Conservation (phyloP, 345 rosid genomes). For the Salix caprea region DNA sequence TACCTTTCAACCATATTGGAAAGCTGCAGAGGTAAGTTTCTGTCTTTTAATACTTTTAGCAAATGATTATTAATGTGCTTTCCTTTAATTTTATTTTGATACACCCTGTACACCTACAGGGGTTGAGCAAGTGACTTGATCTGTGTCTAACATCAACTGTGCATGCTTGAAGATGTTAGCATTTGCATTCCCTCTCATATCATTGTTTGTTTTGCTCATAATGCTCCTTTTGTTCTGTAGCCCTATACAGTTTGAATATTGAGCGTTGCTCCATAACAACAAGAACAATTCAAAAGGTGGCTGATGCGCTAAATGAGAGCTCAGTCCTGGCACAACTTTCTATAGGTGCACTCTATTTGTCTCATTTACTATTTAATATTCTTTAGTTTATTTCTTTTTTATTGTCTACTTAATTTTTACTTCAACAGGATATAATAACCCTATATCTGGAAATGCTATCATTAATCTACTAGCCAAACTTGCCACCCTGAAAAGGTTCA, state of each 20-base stretch:
- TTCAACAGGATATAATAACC: conserved; percentile 63
- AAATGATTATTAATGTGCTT: neutral
- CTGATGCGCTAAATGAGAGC: conserved; percentile 53
- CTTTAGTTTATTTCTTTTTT: neutral
- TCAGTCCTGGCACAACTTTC: conserved; percentile 68
- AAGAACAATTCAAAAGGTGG: conserved; percentile 70
- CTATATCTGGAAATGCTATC: conserved; percentile 61
- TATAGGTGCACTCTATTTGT: conserved; percentile 46
- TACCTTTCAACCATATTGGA: conserved; percentile 78
- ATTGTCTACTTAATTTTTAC: conserved; percentile 7
- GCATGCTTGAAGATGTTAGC: neutral
- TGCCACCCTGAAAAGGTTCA: conserved; percentile 55
- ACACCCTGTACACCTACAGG: neutral
- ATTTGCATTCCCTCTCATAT: neutral
- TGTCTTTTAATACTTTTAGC: neutral
- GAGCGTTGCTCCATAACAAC: conserved; percentile 82
- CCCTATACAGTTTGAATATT: conserved; percentile 73
- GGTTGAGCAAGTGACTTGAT: neutral
- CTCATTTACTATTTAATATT: conserved; percentile 6
- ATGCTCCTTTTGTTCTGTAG: conserved; percentile 34
- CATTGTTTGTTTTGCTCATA: neutral
- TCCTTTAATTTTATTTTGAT: neutral
- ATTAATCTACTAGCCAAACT: conserved; percentile 59
- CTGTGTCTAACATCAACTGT: neutral
- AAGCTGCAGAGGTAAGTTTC: conserved; percentile 62